phyloP scores from a whole-genome alignment of 129 eudicot species.

The Tagetes patula region DNA sequence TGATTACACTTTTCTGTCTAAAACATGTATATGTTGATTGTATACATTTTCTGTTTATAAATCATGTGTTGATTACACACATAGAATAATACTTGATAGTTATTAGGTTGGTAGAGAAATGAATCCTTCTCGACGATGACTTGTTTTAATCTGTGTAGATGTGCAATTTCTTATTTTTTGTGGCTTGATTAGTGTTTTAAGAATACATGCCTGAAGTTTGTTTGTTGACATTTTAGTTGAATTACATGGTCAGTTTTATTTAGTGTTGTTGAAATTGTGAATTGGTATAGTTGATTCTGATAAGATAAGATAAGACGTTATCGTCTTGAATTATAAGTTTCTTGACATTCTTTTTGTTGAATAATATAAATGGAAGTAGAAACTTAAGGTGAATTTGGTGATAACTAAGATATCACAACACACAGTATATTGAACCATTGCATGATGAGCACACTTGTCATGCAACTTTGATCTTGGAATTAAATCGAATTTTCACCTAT shows the following conservation, averaged over 20 bases:
- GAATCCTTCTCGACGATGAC: no score
- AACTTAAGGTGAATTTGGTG: conserved; percentile 15
- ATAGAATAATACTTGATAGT: no score
- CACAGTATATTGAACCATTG: not conserved
- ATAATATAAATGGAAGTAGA: not conserved
- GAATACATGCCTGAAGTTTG: not conserved
- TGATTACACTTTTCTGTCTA: no score
- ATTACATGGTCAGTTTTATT: not conserved
- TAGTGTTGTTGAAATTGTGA: conserved; percentile 1
- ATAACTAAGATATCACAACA: not conserved
- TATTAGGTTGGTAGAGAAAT: no score
- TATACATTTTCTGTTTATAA: no score
- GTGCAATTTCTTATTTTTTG: no score
- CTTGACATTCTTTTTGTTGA: not conserved
- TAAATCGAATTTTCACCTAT: not conserved
- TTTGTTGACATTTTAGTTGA: conserved; percentile 10
- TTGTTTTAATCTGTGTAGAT: no score
- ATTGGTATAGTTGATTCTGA: conserved; percentile 12
- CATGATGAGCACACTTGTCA: not conserved
- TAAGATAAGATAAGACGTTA: not conserved
- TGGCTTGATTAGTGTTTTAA: no score
- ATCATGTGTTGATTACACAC: no score
- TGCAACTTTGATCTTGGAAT: not conserved
- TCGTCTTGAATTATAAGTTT: not conserved
- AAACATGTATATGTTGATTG: no score